These are phyloP conservation scores for Pleoardoris graminearum DNA, from an alignment of 2,329 filamentous ascomycete genomes.

Conservation along the genomic window DNA sequence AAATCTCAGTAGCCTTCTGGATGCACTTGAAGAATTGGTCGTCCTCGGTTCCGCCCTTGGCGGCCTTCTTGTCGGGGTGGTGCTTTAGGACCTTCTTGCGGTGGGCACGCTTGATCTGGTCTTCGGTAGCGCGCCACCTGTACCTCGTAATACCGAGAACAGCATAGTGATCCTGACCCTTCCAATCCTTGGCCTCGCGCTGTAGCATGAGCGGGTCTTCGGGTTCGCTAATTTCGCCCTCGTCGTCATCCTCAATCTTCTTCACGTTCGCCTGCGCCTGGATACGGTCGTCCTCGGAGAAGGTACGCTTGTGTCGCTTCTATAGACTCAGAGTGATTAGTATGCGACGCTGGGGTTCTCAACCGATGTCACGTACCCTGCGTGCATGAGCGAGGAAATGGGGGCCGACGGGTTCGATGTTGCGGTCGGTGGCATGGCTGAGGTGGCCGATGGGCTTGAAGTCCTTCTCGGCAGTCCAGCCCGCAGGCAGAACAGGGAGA, in stretches of 20 bases:
- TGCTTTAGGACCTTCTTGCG: slow-evolving; percentile 99
- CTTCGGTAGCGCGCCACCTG: slow-evolving; percentile 89
- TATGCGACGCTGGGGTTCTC: background rate
- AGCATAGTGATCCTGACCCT: slow-evolving; percentile 97
- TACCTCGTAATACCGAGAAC: slow-evolving; percentile 92
- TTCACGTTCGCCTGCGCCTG: slow-evolving; percentile 93
- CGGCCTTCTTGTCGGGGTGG: slow-evolving; percentile 98
- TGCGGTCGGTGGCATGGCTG: slow-evolving; percentile 77
- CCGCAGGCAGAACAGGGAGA: slow-evolving; percentile 75
- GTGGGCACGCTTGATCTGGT: slow-evolving; percentile 98
- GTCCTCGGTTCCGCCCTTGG: slow-evolving; percentile 81
- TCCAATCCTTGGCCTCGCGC: slow-evolving; percentile 98
- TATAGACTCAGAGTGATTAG: slow-evolving; percentile 36
- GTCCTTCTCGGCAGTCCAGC: slow-evolving; percentile 86
- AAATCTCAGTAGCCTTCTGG: slow-evolving; percentile 93
- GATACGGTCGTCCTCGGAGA: slow-evolving; percentile 97
- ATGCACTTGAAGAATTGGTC: slow-evolving; percentile 99
- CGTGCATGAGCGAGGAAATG: slow-evolving; percentile 98
- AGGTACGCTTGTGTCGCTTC: slow-evolving; percentile 91
- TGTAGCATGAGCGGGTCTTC: slow-evolving; percentile 92
- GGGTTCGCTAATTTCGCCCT: slow-evolving; percentile 87
- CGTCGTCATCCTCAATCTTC: slow-evolving; percentile 90
- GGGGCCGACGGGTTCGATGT: slow-evolving; percentile 93
- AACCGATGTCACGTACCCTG: slow-evolving; percentile 61
- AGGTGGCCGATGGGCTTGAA: slow-evolving; percentile 83